Conservation (phyloP, 345 rosid species). For the Clarkia xantiana region DNA sequence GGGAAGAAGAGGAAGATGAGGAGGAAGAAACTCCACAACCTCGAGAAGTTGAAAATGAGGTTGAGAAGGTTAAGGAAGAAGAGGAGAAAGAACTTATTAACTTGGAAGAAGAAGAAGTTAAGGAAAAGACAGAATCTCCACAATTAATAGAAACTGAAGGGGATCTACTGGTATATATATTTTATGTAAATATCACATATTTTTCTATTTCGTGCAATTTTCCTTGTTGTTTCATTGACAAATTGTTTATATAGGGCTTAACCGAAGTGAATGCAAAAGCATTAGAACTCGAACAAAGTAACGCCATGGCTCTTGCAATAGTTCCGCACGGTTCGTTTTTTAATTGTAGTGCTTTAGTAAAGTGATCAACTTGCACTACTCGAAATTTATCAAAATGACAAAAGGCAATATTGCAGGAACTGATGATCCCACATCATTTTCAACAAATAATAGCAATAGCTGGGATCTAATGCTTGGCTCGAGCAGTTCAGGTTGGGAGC, state of each 20-base stretch:
- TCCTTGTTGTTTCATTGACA: not conserved
- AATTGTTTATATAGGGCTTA: conserved; percentile 36
- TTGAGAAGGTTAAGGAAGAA: conserved; percentile 26
- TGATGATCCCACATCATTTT: conserved; percentile 20
- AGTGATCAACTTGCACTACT: not conserved
- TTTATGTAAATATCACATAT: not conserved
- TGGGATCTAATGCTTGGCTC: conserved; percentile 28
- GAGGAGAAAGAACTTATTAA: conserved; percentile 18
- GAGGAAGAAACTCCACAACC: conserved; percentile 18
- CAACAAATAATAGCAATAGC: conserved; percentile 28
- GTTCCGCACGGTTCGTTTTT: conserved; percentile 41
- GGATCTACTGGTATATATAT: conserved; percentile 47
- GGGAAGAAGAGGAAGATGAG: conserved; percentile 19
- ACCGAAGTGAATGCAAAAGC: conserved; percentile 63
- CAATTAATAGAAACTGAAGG: conserved; percentile 38
- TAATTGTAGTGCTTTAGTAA: not conserved
- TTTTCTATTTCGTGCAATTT: not conserved
- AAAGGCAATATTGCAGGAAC: conserved; percentile 21
- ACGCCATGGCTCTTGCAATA: conserved; percentile 90
- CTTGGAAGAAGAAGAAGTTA: conserved; percentile 27
- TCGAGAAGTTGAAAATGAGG: conserved; percentile 24
- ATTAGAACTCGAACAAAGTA: conserved; percentile 59
- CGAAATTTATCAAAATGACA: not conserved
- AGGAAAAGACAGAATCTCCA: conserved; percentile 34
- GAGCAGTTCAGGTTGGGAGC: conserved; percentile 79